Percentiles rank a stretch among this genome's conserved stretches.
phyloP scores from a whole-genome alignment of 2,329 filamentous ascomycete species.

The Myriangium duriaei region DNA sequence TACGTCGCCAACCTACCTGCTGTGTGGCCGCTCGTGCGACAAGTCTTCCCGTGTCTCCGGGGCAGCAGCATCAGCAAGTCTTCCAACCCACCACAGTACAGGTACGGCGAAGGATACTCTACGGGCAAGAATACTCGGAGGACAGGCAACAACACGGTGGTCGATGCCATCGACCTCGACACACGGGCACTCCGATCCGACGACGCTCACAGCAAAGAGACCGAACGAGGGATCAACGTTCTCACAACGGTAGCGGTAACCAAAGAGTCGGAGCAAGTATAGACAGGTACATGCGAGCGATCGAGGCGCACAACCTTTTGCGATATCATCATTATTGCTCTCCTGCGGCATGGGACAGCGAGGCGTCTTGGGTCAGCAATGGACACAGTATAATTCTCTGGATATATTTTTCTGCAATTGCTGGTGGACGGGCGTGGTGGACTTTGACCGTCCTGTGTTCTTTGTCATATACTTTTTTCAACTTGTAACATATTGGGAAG shows the following conservation, averaged over 20 bases:
- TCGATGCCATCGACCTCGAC: conserved; percentile 8
- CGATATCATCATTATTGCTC: too few relatives aligned
- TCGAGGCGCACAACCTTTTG: too few relatives aligned
- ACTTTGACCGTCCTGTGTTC: too few relatives aligned
- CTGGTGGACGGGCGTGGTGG: too few relatives aligned
- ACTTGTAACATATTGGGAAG: too few relatives aligned
- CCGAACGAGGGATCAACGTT: neutral
- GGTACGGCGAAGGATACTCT: conserved; percentile 4
- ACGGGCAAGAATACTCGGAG: neutral
- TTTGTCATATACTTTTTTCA: too few relatives aligned
- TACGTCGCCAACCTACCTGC: conserved; percentile 43
- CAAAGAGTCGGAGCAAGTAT: conserved; percentile 7
- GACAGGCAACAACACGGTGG: conserved; percentile 6
- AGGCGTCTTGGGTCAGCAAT: too few relatives aligned
- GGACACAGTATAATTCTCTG: too few relatives aligned
- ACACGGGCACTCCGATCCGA: conserved; percentile 1
- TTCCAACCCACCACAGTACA: conserved; percentile 4
- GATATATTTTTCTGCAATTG: too few relatives aligned
- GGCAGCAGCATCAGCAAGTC: conserved; percentile 6
- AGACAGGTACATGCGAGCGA: too few relatives aligned
- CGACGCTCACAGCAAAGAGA: conserved; percentile 1
- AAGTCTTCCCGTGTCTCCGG: conserved; percentile 15
- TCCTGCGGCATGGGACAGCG: too few relatives aligned
- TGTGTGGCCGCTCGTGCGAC: conserved; percentile 40
- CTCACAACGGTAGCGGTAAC: conserved; percentile 7